Conservation (phyloP, 202 grass and related monocot genomes). For the Panicum virgatum region DNA sequence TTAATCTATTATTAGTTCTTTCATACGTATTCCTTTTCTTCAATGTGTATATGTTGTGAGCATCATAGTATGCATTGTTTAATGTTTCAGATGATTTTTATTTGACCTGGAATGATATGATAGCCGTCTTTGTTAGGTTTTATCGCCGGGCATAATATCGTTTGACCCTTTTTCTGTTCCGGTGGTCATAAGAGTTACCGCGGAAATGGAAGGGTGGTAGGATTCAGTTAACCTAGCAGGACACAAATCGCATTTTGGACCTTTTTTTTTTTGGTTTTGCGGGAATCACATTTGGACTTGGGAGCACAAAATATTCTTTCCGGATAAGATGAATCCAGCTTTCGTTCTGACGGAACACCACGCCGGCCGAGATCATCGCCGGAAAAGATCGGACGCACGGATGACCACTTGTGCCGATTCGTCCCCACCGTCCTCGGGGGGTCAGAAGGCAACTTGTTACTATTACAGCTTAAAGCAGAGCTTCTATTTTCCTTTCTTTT, state of each 20-base stretch:
- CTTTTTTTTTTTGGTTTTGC: not conserved
- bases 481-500: not conserved
- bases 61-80: slow-evolving; percentile 11
- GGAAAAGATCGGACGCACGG: too few relatives aligned
- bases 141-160: not conserved
- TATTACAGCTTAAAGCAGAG: not conserved
- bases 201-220: not conserved
- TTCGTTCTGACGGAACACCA: not conserved
- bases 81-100: slow-evolving; percentile 21
- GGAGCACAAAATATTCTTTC: not conserved
- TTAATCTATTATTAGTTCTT: slow-evolving; percentile 13
- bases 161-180: not conserved
- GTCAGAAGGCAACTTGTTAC: not conserved
- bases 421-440: not conserved
- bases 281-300: not conserved
- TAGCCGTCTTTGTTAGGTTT: slow-evolving; percentile 6
- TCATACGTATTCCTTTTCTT: not conserved
- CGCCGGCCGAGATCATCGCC: not conserved
- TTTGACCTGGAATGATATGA: not conserved
- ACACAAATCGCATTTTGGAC: not conserved
- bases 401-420: not conserved
- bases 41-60: not conserved
- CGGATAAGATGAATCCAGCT: not conserved
- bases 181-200: not conserved
- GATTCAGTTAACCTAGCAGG: not conserved